phyloP scores from a whole-genome alignment of 768 basidiomycete species.

The Leccinum boreale region DNA sequence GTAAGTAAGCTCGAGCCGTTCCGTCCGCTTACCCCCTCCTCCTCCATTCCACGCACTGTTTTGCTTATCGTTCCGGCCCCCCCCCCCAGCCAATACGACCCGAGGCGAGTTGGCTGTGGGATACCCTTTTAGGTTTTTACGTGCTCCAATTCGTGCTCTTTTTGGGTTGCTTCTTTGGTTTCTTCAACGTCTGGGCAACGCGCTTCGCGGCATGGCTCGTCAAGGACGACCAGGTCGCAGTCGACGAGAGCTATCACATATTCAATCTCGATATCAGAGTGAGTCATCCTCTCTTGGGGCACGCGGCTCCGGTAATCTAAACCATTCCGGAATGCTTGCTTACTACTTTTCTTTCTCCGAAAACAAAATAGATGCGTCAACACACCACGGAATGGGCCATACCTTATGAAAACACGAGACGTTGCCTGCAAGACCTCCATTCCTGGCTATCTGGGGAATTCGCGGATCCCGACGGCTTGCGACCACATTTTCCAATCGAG shows the following conservation, averaged over 20 bases:
- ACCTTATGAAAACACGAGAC: constrained; percentile 61
- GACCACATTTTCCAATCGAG: constrained; percentile 92
- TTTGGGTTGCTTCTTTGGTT: constrained; percentile 60
- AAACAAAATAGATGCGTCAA: constrained; percentile 59
- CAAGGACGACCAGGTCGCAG: constrained; percentile 48
- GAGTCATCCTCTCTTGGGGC: constrained; percentile 31
- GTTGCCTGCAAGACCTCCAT: constrained; percentile 69
- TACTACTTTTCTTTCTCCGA: background rate
- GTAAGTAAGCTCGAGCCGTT: constrained; percentile 42
- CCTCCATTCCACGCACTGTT: constrained; percentile 3
- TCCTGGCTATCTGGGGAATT: constrained; percentile 69
- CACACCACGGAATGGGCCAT: constrained; percentile 96
- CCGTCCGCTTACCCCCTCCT: constrained; percentile 4
- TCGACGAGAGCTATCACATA: constrained; percentile 78
- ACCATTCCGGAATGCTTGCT: background rate
- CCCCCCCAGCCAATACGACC: constrained; percentile 49
- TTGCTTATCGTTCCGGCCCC: constrained; percentile 3
- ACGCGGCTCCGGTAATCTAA: constrained; percentile 3
- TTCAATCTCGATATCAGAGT: constrained; percentile 95
- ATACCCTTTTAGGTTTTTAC: constrained; percentile 74
- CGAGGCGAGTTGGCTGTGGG: constrained; percentile 62
- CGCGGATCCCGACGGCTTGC: constrained; percentile 64
- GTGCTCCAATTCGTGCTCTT: constrained; percentile 82
- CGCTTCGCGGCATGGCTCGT: constrained; percentile 68
- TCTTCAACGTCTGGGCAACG: constrained; percentile 62